Evolutionary conservation across 106 monocot genomes (phyloP).

Genomic region (Xerophyta viscosa): DNA sequence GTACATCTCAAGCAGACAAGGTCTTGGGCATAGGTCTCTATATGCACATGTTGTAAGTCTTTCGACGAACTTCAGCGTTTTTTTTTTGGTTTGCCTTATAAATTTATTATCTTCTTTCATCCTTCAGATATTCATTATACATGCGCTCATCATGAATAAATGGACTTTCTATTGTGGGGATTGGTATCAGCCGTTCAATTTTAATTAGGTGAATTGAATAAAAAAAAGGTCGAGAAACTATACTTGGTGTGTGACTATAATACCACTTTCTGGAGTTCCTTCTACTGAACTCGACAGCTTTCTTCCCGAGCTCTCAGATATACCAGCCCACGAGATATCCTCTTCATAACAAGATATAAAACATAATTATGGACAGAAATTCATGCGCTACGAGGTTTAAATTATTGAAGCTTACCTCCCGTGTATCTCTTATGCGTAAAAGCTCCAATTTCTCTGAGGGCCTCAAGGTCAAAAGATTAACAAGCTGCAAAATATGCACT

Average conservation of each 20-base stretch:
- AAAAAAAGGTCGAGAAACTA: neutral
- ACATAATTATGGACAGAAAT: neutral
- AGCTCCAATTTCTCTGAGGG: slow-evolving; percentile 57
- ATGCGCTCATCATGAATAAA: no score
- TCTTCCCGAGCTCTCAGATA: slow-evolving; percentile 45
- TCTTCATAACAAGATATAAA: slow-evolving; percentile 29
- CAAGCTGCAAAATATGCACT: slow-evolving; percentile 37
- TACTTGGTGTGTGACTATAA: neutral
- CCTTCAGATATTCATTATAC: no score
- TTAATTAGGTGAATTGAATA: no score
- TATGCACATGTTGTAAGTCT: no score
- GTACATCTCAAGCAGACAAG: no score
- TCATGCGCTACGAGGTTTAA: neutral
- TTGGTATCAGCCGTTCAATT: no score
- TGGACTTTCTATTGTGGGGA: no score
- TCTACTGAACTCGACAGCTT: slow-evolving; percentile 62
- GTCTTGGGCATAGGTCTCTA: no score
- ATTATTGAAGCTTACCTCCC: slow-evolving; percentile 37
- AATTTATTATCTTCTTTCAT: no score
- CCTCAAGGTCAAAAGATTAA: slow-evolving; percentile 53
- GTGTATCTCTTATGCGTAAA: slow-evolving; percentile 58
- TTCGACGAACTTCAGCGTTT: no score
- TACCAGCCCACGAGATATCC: slow-evolving; percentile 42
- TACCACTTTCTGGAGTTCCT: neutral
- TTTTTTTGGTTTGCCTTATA: no score